Percentiles rank a stretch among this genome's conserved stretches.
phyloP scores from a whole-genome alignment of 371 early-diverging fungal species.

The Haplosporangium sp. region DNA sequence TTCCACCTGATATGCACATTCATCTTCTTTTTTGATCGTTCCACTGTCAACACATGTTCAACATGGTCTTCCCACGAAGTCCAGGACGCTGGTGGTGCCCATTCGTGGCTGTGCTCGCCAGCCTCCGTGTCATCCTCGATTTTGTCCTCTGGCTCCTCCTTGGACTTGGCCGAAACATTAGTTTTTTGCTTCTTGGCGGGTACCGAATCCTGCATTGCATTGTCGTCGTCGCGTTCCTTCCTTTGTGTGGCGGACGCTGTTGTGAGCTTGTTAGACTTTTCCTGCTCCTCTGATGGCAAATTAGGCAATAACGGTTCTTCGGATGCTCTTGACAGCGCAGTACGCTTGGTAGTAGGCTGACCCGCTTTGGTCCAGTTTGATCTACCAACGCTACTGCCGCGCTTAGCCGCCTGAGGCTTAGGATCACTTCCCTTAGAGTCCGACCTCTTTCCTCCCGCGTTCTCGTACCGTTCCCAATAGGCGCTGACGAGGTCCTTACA shows the following conservation, averaged over 20 bases:
- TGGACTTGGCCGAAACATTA: background rate
- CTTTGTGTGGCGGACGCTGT: background rate
- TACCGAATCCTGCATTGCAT: background rate
- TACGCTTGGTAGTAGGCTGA: background rate
- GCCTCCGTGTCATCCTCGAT: background rate
- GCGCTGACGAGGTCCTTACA: conserved; percentile 25
- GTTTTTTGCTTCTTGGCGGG: conserved; percentile 29
- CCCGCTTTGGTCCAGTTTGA: background rate
- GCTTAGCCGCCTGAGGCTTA: conserved; percentile 11
- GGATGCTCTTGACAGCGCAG: background rate
- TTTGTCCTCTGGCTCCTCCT: background rate
- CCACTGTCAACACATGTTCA: conserved; percentile 26
- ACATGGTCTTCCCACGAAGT: conserved; percentile 41
- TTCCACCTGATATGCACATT: conserved; percentile 35
- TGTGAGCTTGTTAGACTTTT: background rate
- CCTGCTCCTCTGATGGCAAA: background rate
- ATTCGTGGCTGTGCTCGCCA: background rate
- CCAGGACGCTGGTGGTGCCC: conserved; percentile 34
- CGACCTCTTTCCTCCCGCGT: conserved; percentile 19
- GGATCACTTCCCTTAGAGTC: conserved; percentile 21
- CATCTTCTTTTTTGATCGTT: conserved; percentile 23
- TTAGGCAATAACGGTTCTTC: conserved; percentile 8
- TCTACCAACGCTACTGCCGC: background rate
- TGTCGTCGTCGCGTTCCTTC: conserved; percentile 14
- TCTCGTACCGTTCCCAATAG: conserved; percentile 32